Base-by-base conservation (phyloP, 2,329 filamentous ascomycete species). In the Epichloe uncinata region DNA sequence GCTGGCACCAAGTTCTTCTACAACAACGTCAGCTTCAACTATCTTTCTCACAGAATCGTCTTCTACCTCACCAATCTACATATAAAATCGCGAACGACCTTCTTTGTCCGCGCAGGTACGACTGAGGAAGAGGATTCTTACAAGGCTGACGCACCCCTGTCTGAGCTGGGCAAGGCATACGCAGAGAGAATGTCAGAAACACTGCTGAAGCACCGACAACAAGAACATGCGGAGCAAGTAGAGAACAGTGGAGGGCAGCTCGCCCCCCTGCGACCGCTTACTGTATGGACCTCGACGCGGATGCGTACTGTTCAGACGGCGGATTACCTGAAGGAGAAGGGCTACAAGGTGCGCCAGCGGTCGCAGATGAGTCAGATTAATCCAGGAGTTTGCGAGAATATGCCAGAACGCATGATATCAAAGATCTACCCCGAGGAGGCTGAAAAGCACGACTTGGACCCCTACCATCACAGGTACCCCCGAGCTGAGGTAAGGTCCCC, bases 321-420 rank as follows among this genome's bases (percentile, higher is more conserved):
- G 1, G 82, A 90, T 47, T 83, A 81, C 56, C 75, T 98, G n/a
- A 80, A 84, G 55, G 77, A 83, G 12, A 77, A 79, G 55, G 90
- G 89, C 2, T 95, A 86, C 70, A 86, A 86, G 58, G 85, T 97
- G 45, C 81, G 87, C 16, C 93, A 97, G 66, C 81, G 93, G 51
- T 91, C 90, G 45, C 91, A 98, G 65, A 89, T 98, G 84, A 95
- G 90, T 62, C 90, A 97, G 69, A 80, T 98, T 61, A 96, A 98
- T 62, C 93, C 93, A 1, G 93, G 93, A 3, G 88, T 95, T 5
- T 96, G 90, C 61, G 93, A 97, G 69, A 93, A 88, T 66, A 84
- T 97, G 72, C 86, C 87, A 6, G 91, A 96, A 66, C 74, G 75
- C 13, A 81, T 80, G 47, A 94, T 98, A 56, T 81, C 87, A 49